These are phyloP conservation scores for Diplodia mutila DNA, from an alignment of 2,329 filamentous ascomycete genomes.

Conservation along the genomic window DNA sequence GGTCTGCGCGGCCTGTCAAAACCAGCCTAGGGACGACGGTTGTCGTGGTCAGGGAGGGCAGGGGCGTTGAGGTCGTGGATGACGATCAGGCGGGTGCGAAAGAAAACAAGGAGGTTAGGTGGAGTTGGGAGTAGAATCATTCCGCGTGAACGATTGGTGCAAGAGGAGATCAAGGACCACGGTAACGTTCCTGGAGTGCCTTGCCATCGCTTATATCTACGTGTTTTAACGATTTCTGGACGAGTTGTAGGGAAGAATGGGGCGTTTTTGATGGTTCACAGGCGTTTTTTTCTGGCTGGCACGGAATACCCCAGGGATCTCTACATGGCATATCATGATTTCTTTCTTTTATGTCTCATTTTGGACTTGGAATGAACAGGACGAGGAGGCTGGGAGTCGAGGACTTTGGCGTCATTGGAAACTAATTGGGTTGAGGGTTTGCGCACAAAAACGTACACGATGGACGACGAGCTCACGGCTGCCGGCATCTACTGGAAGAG, in stretches of 20 bases:
- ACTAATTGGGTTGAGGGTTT: background rate
- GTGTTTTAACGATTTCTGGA: background rate
- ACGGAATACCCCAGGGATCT: background rate
- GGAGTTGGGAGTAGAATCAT: slow-evolving; percentile 5
- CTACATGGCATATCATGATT: background rate
- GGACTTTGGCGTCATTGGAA: background rate
- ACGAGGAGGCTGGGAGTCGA: background rate
- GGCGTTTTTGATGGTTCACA: background rate
- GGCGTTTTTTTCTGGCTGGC: background rate
- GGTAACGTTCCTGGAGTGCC: background rate
- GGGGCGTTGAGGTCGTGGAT: background rate
- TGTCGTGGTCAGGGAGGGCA: slow-evolving; percentile 12
- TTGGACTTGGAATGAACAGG: background rate
- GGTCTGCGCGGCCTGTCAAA: slow-evolving; percentile 45
- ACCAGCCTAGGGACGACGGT: slow-evolving; percentile 36
- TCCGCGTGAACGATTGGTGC: background rate
- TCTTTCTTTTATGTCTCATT: background rate
- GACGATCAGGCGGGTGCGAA: background rate
- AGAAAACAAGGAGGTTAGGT: slow-evolving; percentile 9
- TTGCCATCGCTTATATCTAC: background rate
- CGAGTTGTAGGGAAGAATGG: background rate
- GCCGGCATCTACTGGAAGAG: background rate
- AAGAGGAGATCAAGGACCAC: background rate
- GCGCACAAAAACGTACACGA: background rate
- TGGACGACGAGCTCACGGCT: slow-evolving; percentile 1